Conservation (phyloP, 2,329 filamentous ascomycete genomes). For the Pseudogymnoascus sp. region DNA sequence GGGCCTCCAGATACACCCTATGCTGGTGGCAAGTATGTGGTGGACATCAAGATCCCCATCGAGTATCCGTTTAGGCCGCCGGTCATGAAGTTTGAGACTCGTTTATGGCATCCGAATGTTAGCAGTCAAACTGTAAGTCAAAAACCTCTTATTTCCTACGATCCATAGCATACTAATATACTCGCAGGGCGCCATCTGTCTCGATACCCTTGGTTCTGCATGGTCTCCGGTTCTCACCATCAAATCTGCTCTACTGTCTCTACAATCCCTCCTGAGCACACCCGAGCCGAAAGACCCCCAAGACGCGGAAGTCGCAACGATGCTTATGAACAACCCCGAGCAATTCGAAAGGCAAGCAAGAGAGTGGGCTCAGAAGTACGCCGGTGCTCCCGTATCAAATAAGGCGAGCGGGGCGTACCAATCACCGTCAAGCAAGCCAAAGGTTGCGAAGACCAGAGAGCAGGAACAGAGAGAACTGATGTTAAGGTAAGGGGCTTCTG, state of each 20-base stretch:
- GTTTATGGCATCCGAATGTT: constrained; percentile 96
- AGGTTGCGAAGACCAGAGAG: constrained; percentile 21
- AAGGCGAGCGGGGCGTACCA: constrained; percentile 17
- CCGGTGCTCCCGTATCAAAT: constrained; percentile 51
- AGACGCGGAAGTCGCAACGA: constrained; percentile 87
- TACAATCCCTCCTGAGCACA: constrained; percentile 85
- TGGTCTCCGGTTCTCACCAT: constrained; percentile 97
- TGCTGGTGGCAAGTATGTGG: constrained; percentile 70
- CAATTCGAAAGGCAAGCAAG: constrained; percentile 75
- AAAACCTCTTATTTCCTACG: background rate
- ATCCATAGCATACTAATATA: constrained; percentile 17
- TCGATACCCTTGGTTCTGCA: constrained; percentile 80
- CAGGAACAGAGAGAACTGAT: constrained; percentile 22
- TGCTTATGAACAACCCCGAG: constrained; percentile 73
- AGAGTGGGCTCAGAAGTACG: constrained; percentile 83
- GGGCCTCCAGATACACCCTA: constrained; percentile 92
- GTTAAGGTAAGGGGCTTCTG: constrained; percentile 17
- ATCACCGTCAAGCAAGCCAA: constrained; percentile 27
- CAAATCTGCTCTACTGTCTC: constrained; percentile 85
- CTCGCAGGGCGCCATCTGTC: constrained; percentile 81
- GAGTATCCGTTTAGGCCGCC: constrained; percentile 94
- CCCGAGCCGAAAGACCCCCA: constrained; percentile 96
- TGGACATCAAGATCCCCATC: constrained; percentile 80
- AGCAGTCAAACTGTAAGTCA: constrained; percentile 77
- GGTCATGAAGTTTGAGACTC: constrained; percentile 83